A percentile compares a stretch with the other conserved stretches of the same genome.
Conservation (phyloP, 345 rosid genomes). For the Salix arbutifolia region DNA sequence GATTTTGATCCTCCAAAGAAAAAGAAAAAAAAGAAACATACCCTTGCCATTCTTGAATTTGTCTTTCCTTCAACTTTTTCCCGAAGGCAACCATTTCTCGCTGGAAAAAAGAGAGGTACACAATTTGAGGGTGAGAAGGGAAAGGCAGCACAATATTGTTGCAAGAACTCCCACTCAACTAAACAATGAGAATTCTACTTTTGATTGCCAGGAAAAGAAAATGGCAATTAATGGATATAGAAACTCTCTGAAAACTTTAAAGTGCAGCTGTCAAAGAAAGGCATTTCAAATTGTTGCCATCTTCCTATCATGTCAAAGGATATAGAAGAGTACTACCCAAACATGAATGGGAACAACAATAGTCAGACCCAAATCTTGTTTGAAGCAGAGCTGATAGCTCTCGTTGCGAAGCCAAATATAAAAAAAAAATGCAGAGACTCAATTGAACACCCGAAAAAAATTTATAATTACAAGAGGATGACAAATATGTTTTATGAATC, state of each 20-base stretch:
- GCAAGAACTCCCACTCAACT: neutral
- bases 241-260: neutral
- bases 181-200: neutral
- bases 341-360: neutral
- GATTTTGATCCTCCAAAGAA: too few species aligned
- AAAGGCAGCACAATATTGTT: constrained; percentile 9
- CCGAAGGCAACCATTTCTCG: constrained; percentile 88
- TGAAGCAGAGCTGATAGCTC: neutral
- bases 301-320: neutral
- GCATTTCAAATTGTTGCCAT: neutral
- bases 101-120: constrained; percentile 2
- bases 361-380: neutral
- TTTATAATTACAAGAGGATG: too few species aligned
- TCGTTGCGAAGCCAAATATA: neutral
- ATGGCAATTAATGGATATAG: neutral
- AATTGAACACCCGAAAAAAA: too few species aligned
- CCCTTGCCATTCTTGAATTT: constrained; percentile 86
- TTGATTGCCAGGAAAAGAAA: neutral
- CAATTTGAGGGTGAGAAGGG: neutral
- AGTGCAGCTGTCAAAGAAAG: neutral
- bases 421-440: neutral
- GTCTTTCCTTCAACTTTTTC: constrained; percentile 79
- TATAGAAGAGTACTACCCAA: neutral
- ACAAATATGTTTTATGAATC: too few species aligned
- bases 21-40: constrained; percentile 21